Evolutionary conservation across 305 asterid species (phyloP), one percentile per base, ranked within the genome.

Genomic region (Solanum hybrid): DNA sequence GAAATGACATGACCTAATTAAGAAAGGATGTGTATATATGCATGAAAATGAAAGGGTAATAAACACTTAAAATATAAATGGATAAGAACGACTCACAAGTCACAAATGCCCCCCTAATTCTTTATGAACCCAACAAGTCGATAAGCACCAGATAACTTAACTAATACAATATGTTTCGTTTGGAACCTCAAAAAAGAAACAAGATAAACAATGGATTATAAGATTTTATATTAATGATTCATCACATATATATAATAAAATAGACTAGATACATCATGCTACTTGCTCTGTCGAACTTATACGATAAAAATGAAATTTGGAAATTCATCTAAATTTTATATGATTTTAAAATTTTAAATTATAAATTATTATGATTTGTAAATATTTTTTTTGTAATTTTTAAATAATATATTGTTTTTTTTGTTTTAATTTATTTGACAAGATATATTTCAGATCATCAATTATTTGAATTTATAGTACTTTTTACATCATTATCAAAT

Each of bases 61-160:
- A 76, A 51, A 75, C 6, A 77, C 1, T 34, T 77, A 16, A 31
- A 77, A 32, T 34, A 77, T 8, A 77, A 78, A 86, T 92, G 91
- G 98, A 94, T 94, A 96, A 95, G 98, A 95, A 96, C 95, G 92
- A 92, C 89, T 64, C 86, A n/a, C 27, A 46, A 82, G 90, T 64
- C 89, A 46, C 38, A 17, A 46, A 79, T 79, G 60, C 34, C 34
- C 85, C 85, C 46, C 27, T 22, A 78, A n/a, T 36, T 79, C 16
- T 79, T 22, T 36, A 16, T 14, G 86, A 40, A 80, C 14, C 26
- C 71, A 38, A 40, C 37, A 16, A 81, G 86, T 26, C 36, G 69
- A 26, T 27, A 81, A 81, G 24, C 86, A 75, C 6, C 36, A n/a
- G 31, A 17, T 56, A 56, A 56, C 69, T 17, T 17, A 56, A 56